These are phyloP conservation scores for Coemansia linderi DNA, from an alignment of 371 early-diverging fungal species.

Conservation along the genomic window DNA sequence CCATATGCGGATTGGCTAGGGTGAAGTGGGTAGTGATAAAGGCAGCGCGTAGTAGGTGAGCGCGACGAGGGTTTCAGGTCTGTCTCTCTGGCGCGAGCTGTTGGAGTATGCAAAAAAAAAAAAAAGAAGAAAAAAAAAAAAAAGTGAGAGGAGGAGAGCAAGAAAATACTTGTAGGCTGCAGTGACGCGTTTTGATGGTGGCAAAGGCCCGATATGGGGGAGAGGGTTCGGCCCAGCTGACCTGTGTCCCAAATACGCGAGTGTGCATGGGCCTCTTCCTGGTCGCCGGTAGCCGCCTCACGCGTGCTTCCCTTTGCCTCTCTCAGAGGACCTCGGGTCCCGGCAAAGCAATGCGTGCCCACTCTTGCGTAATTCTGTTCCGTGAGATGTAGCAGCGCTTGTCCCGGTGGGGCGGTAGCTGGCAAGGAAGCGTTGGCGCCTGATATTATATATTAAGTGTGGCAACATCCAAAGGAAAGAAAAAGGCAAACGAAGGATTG, in stretches of 20 bases:
- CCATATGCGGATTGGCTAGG: constrained; percentile 24
- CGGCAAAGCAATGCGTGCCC: background rate
- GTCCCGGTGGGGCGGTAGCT: background rate
- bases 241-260: background rate
- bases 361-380: background rate
- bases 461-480: background rate
- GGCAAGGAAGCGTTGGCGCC: background rate
- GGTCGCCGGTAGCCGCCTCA: background rate
- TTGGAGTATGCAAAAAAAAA: background rate
- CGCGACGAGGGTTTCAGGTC: background rate
- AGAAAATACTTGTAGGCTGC: background rate
- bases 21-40: background rate
- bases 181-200: background rate
- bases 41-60: background rate
- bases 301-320: background rate
- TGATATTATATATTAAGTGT: background rate
- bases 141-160: constrained; percentile 1
- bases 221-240: background rate
- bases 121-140: background rate
- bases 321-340: background rate
- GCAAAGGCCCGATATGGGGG: background rate
- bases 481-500: background rate
- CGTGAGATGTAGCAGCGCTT: background rate
- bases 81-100: background rate
- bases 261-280: background rate